Evolutionary conservation across 305 asterid genomes (phyloP), one percentile per base, ranked within the genome.

Genomic region (Vinca major): DNA sequence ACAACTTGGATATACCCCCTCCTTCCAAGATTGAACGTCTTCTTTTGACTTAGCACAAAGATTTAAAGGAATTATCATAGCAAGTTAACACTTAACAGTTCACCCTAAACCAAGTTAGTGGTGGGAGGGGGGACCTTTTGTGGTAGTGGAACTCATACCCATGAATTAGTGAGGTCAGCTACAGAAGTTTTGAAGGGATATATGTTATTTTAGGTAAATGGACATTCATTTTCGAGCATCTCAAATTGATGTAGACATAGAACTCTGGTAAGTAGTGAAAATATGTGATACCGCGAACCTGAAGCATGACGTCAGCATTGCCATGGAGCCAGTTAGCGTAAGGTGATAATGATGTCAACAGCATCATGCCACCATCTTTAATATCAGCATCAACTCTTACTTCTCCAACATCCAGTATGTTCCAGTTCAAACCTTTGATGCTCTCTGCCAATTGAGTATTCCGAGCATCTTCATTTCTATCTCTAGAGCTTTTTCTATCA

Each of bases 261-360:
- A 45, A 8, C 9, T 6, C 9, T 0, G 11, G 10, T 8, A 1
- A 45, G 49, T 5, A 8, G 10, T 5, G 39, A 39, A 61, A 16
- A 37, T 21, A 64, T 44, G 65, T 57, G 26, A 14, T 11, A 52
- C 47, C 65, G 71, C 78, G 65, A 67, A 89, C 97, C 96, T 91
- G 96, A 71, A 94, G 96, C 96, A 86, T 78, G 75, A 94, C 88
- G 76, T 94, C 99, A 71, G 99, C 99, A 84, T 76, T 91, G 69
- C 99, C 99, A 37, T 94, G 91, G 71, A 94, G 95, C 99, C 99
- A 94, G 76, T 91, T 91, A 44, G 96, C 99, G 80, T 94, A 81
- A 74, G 99, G 99, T 80, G 99, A 91, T 75, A 91, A 80, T 52
- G 99, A 97, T 36, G 99, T 89, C 77, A 94, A 81, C 85, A 94